A percentile compares a stretch with the other conserved stretches of the same genome.
phyloP scores from a whole-genome alignment of 2,329 filamentous ascomycete genomes.

The Ilyonectria robusta region DNA sequence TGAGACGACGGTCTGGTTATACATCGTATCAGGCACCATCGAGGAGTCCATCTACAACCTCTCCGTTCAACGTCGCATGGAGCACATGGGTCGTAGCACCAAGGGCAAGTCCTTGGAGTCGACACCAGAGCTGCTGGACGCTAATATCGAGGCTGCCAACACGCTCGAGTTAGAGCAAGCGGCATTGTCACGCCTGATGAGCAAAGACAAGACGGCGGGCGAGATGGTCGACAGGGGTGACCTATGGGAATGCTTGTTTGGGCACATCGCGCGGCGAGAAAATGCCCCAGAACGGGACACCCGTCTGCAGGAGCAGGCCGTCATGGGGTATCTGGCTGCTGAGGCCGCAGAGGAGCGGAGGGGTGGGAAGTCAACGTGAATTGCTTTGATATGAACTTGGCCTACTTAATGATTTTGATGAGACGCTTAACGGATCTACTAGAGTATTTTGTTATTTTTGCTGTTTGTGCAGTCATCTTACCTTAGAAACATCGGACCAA shows the following conservation, averaged over 20 bases:
- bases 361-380: slow-evolving; percentile 19
- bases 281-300: slow-evolving; percentile 42
- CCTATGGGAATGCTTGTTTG: slow-evolving; percentile 92
- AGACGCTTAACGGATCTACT: neutral
- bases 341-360: slow-evolving; percentile 60
- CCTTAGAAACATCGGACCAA: neutral
- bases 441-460: neutral
- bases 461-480: neutral
- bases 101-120: slow-evolving; percentile 59
- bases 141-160: slow-evolving; percentile 84
- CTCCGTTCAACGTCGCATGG: slow-evolving; percentile 82
- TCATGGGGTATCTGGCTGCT: slow-evolving; percentile 60
- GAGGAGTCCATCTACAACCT: slow-evolving; percentile 94
- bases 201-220: slow-evolving; percentile 78
- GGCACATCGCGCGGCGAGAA: slow-evolving; percentile 60
- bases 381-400: neutral
- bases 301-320: slow-evolving; percentile 51
- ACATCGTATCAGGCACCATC: slow-evolving; percentile 90
- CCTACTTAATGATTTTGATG: neutral
- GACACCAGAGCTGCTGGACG: slow-evolving; percentile 67
- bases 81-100: slow-evolving; percentile 73
- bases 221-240: slow-evolving; percentile 86
- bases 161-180: slow-evolving; percentile 85
- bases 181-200: slow-evolving; percentile 78
- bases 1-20: slow-evolving; percentile 95